These are phyloP conservation scores for Astrocystis sublimbata DNA, from an alignment of 495 filamentous ascomycete species.

Conservation along the genomic window DNA sequence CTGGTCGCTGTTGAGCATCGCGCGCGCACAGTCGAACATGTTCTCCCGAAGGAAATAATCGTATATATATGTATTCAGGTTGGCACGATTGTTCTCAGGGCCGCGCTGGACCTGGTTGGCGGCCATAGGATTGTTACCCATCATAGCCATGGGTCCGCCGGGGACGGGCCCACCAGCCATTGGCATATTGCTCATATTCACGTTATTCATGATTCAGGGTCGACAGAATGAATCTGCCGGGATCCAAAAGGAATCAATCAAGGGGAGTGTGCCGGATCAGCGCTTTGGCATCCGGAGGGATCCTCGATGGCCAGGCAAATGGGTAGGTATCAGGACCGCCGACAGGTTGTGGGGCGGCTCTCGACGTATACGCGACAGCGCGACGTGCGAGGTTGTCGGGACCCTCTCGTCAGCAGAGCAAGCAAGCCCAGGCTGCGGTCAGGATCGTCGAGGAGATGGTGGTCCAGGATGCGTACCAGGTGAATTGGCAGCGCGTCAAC, in stretches of 20 bases:
- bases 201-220: slow-evolving; percentile 64
- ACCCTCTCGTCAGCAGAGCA: slow-evolving; percentile 16
- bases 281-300: slow-evolving; percentile 18
- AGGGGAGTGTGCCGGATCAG: slow-evolving; percentile 14
- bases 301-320: slow-evolving; percentile 3
- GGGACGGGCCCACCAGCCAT: slow-evolving; percentile 61
- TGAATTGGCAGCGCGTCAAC: slow-evolving; percentile 20
- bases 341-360: background rate
- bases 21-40: slow-evolving; percentile 77
- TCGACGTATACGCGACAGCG: slow-evolving; percentile 1
- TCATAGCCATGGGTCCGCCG: slow-evolving; percentile 66
- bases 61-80: slow-evolving; percentile 94
- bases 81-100: slow-evolving; percentile 42
- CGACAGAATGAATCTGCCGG: slow-evolving; percentile 33
- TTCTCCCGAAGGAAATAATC: slow-evolving; percentile 87
- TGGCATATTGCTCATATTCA: slow-evolving; percentile 67
- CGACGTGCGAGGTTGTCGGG: background rate
- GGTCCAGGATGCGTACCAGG: slow-evolving; percentile 16
- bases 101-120: slow-evolving; percentile 40
- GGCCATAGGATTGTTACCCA: slow-evolving; percentile 61
- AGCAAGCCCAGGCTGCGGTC: slow-evolving; percentile 12
- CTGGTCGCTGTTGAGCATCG: slow-evolving; percentile 64
- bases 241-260: slow-evolving; percentile 26
- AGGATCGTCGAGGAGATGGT: slow-evolving; percentile 14
- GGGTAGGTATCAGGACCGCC: slow-evolving; percentile 7